phyloP scores from a whole-genome alignment of 306 rosid species.

The Vigna hirtella region DNA sequence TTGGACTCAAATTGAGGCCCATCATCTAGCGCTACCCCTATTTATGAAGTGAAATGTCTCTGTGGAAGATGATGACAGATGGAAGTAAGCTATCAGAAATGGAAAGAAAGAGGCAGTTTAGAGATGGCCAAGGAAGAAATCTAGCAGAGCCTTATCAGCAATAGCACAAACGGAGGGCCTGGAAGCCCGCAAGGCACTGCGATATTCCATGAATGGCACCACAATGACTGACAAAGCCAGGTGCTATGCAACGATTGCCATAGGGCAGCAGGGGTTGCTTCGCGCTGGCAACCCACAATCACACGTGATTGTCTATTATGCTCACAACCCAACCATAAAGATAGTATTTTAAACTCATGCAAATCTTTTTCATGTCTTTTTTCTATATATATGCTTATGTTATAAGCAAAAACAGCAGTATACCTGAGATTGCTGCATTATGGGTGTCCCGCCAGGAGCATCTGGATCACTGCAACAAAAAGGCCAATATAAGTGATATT shows the following conservation, averaged over 20 bases:
- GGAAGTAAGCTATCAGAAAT: not conserved
- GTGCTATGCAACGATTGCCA: not conserved
- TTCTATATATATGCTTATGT: slow-evolving; percentile 16
- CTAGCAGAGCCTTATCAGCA: not conserved
- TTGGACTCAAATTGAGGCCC: not conserved
- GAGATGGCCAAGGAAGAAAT: not conserved
- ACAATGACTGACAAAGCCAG: no score
- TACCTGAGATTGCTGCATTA: slow-evolving; percentile 97
- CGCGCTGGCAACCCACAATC: not conserved
- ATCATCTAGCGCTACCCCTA: not conserved
- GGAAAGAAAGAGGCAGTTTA: not conserved
- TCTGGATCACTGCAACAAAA: slow-evolving; percentile 72
- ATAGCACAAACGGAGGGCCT: not conserved
- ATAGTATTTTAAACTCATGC: slow-evolving; percentile 25
- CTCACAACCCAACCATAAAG: not conserved
- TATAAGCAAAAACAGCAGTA: slow-evolving; percentile 22
- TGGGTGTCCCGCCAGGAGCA: slow-evolving; percentile 96
- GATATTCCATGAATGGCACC: not conserved
- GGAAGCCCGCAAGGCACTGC: not conserved
- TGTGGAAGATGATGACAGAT: not conserved
- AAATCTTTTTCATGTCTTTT: not conserved
- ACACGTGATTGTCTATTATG: not conserved
- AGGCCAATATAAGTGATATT: slow-evolving; percentile 47
- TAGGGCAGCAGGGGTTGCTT: not conserved
- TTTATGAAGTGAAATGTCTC: no score